Conservation (phyloP, 2,329 filamentous ascomycete species). For the Colletotrichum sp. region DNA sequence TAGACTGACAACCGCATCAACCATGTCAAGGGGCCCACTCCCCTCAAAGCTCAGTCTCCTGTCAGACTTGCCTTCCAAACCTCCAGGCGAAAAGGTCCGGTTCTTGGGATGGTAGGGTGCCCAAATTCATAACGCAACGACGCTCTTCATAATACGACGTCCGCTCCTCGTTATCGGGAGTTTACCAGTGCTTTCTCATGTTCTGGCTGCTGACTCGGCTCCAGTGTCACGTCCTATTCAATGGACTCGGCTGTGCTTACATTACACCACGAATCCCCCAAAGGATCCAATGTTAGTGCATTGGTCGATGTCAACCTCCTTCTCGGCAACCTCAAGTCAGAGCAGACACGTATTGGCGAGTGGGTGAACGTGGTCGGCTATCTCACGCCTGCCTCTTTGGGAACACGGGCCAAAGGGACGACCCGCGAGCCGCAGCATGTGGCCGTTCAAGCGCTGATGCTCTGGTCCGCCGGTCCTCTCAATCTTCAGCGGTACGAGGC, state of each 20-base stretch:
- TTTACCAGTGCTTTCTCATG: not conserved
- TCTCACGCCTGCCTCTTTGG: constrained; percentile 45
- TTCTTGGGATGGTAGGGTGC: constrained; percentile 82
- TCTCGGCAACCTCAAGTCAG: constrained; percentile 66
- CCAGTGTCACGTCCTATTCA: constrained; percentile 57
- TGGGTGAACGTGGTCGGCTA: constrained; percentile 94
- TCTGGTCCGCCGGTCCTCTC: constrained; percentile 80
- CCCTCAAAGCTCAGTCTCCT: constrained; percentile 72
- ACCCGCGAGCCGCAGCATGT: constrained; percentile 29
- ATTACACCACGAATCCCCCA: constrained; percentile 72
- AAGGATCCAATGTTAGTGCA: constrained; percentile 49
- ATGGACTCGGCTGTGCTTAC: constrained; percentile 64
- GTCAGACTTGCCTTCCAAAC: constrained; percentile 57
- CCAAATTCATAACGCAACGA: not conserved
- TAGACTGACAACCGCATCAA: not conserved
- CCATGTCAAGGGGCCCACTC: constrained; percentile 64
- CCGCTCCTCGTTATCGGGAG: not conserved
- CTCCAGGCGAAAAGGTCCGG: constrained; percentile 78
- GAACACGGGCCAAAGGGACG: constrained; percentile 12
- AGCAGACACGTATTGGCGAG: constrained; percentile 73
- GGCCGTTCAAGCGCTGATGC: constrained; percentile 73
- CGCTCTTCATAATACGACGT: not conserved
- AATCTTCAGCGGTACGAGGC: constrained; percentile 55
- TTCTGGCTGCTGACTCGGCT: constrained; percentile 25
- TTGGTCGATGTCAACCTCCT: constrained; percentile 76